phyloP scores from a whole-genome alignment of 192 early-diverging fungal species.

The Umbelopsis sp. region DNA sequence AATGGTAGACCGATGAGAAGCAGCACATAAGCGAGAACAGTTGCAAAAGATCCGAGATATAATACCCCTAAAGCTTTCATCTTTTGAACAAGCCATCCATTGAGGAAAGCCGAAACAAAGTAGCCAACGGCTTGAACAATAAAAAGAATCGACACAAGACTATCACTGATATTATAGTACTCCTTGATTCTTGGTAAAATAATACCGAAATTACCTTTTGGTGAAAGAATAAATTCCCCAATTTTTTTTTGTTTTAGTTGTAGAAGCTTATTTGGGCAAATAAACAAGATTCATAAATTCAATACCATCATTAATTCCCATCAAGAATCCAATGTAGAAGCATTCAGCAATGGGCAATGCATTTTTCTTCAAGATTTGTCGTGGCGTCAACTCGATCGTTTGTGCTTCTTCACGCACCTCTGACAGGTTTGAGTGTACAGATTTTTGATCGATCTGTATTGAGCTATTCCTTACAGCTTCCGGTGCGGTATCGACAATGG shows the following conservation, averaged over 20 bases:
- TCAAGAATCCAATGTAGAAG: slow-evolving; percentile 5
- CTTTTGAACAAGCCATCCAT: slow-evolving; percentile 30
- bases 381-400: not conserved
- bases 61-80: slow-evolving; percentile 24
- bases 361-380: not conserved
- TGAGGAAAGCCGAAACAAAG: slow-evolving; percentile 22
- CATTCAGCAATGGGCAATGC: not conserved
- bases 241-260: too few relatives aligned
- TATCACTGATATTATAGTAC: slow-evolving; percentile 35
- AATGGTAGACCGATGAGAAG: slow-evolving; percentile 29
- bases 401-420: not conserved
- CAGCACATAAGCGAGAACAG: slow-evolving; percentile 19
- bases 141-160: slow-evolving; percentile 28
- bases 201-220: slow-evolving; percentile 2
- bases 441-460: not conserved
- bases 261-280: not conserved
- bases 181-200: slow-evolving; percentile 34
- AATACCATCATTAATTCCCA: slow-evolving; percentile 8
- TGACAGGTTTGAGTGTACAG: not conserved
- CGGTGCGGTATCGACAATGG: not conserved
- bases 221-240: not conserved
- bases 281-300: not conserved
- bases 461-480: not conserved
- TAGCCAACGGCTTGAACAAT: slow-evolving; percentile 30
- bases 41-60: not conserved